Evolutionary conservation across 768 basidiomycete genomes (phyloP).

Genomic region (Lactarius pseudohatsudake): DNA sequence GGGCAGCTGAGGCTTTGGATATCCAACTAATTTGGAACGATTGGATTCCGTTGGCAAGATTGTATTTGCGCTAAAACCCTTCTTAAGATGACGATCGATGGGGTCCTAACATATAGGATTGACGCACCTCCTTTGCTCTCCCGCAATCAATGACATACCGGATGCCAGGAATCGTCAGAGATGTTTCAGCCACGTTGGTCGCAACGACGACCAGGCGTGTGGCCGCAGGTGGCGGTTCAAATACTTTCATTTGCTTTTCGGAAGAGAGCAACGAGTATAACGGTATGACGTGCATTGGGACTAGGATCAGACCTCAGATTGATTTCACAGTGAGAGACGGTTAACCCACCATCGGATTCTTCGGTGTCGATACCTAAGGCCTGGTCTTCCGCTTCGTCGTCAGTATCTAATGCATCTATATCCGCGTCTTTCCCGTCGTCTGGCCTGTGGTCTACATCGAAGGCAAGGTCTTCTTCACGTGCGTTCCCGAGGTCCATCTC

Average conservation of each 20-base stretch:
- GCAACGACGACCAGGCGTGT: constrained; percentile 89
- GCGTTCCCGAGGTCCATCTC: constrained; percentile 68
- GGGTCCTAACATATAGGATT: neutral
- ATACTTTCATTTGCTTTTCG: constrained; percentile 94
- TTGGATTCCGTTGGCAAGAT: constrained; percentile 79
- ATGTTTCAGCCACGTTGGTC: constrained; percentile 97
- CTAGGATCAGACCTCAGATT: constrained; percentile 40
- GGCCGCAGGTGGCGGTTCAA: constrained; percentile 77
- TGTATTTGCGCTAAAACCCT: constrained; percentile 69
- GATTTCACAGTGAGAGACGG: constrained; percentile 12
- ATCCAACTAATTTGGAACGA: constrained; percentile 89
- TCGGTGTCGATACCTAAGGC: constrained; percentile 61
- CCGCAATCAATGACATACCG: constrained; percentile 98
- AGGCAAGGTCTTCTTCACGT: constrained; percentile 51
- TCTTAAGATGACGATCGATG: constrained; percentile 10
- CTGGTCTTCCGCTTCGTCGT: constrained; percentile 56
- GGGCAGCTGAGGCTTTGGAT: constrained; percentile 38
- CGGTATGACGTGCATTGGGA: constrained; percentile 92
- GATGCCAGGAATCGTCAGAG: constrained; percentile 94
- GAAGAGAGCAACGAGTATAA: constrained; percentile 90
- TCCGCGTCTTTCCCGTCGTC: constrained; percentile 60
- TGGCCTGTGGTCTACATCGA: constrained; percentile 56
- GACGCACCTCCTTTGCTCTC: constrained; percentile 82
- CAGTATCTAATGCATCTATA: constrained; percentile 72
- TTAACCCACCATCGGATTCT: constrained; percentile 59